phyloP scores from a whole-genome alignment of 2,329 filamentous ascomycete genomes.

The Dendrostoma leiphaemia region DNA sequence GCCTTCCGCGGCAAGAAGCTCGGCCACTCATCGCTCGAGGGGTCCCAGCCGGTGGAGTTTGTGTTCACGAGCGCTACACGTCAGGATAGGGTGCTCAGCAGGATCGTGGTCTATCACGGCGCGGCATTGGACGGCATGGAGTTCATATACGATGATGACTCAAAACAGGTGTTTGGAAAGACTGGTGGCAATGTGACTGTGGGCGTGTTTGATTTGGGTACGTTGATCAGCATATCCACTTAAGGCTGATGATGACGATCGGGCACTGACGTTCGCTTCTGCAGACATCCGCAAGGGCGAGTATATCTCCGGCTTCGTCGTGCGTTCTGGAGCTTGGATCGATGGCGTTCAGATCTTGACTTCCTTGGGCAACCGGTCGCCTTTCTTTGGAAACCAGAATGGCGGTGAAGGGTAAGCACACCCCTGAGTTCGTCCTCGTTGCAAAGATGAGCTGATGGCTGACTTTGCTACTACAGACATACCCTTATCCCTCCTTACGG shows the following conservation, averaged over 20 bases:
- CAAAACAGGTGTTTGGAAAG: slow-evolving; percentile 84
- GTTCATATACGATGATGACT: slow-evolving; percentile 87
- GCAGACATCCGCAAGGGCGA: slow-evolving; percentile 81
- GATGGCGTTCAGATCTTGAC: slow-evolving; percentile 90
- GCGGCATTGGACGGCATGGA: slow-evolving; percentile 80
- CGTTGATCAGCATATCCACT: too few relatives aligned
- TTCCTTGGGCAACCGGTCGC: slow-evolving; percentile 80
- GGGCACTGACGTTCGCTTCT: slow-evolving; percentile 21
- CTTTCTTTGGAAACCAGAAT: slow-evolving; percentile 75
- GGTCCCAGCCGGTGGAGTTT: slow-evolving; percentile 67
- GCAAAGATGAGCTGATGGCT: not conserved
- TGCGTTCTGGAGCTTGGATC: slow-evolving; percentile 79
- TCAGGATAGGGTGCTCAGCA: slow-evolving; percentile 70
- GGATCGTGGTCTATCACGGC: slow-evolving; percentile 75
- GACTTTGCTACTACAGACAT: slow-evolving; percentile 53
- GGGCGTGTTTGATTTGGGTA: slow-evolving; percentile 75
- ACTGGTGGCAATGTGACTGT: slow-evolving; percentile 67
- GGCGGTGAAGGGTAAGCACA: slow-evolving; percentile 77
- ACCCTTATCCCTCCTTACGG: slow-evolving; percentile 86
- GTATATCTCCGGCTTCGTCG: slow-evolving; percentile 79
- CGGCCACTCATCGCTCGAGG: slow-evolving; percentile 70
- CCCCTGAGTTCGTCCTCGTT: not conserved
- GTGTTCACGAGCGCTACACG: slow-evolving; percentile 69
- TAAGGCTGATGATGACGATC: too few relatives aligned
- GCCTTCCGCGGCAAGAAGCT: slow-evolving; percentile 76